Evolutionary conservation across 1,284 basidiomycete genomes (phyloP), one percentile per base, ranked within the genome.

Genomic region (Limonomyces culmigenus): DNA sequence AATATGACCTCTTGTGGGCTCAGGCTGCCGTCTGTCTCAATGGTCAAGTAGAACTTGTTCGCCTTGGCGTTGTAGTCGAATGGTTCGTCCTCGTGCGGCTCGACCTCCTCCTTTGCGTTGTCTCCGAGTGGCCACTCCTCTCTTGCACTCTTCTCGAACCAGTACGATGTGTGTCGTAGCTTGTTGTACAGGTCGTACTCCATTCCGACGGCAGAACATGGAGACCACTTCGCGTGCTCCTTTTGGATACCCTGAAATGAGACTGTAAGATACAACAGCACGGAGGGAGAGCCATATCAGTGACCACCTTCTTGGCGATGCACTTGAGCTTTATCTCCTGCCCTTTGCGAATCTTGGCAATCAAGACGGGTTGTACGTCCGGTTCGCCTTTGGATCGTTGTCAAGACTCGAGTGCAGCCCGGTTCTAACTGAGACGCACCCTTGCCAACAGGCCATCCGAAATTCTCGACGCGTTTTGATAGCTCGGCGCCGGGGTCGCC

Each of bases 181-280:
- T 88, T 87, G 63, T 99, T 99, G 62, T 97, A 73, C 11, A 95
- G 95, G 56, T 99, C 95, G 50, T 99, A 99, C 59, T 99, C 95
- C 48, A 95, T 98, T 2, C 81, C 77, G 15, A 98, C 78, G 2
- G 95, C 91, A 1, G 89, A 85, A 39, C 91, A 85, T 11, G 95
- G 93, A 0, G 89, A 95, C 91, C 93, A 98, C 60, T 99, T 99
- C 5, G 95, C 91, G 52, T 99, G 95, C 52, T 97, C 91, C 62
- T 98, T 96, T 5, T 91, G 91, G 42, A 96, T 84, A 19, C 93
- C 93, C 87, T 95, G 45, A 14, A 32, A 29, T 20, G 5, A 14
- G 25, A 2, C 34, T 16, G 19, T 19, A 15, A 30, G 15, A 38
- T 23, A 38, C 25, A 38, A 32, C 39, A 38, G 32, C 37, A 21